These are phyloP conservation scores for Funneliformis mosseae DNA, from an alignment of 192 early-diverging fungal genomes.

Conservation along the genomic window DNA sequence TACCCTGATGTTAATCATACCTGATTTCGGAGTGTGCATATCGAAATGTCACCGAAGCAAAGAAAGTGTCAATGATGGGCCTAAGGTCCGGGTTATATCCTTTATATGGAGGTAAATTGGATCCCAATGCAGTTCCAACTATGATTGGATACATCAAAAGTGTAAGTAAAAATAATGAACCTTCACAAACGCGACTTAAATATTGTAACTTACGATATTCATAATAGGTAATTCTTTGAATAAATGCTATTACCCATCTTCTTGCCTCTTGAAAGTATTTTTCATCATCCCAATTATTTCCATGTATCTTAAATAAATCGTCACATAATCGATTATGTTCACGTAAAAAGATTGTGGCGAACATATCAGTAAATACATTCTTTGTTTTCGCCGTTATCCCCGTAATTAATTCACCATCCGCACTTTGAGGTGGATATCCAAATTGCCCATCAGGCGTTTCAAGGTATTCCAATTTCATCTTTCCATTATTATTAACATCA, in stretches of 20 bases:
- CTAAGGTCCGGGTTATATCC: not conserved
- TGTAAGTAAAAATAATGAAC: not conserved
- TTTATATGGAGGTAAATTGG: not conserved
- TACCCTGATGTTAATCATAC: not conserved
- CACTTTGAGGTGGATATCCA: not conserved
- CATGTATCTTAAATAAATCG: not conserved
- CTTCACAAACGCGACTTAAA: not conserved
- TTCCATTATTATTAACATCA: not conserved
- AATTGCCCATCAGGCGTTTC: not conserved
- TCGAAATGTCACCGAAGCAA: not conserved
- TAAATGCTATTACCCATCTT: constrained; percentile 1
- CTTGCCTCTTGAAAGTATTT: constrained; percentile 8
- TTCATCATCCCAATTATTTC: not conserved
- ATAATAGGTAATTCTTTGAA: constrained; percentile 3
- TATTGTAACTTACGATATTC: not conserved
- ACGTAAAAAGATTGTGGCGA: not conserved
- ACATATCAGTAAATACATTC: not conserved
- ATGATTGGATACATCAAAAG: not conserved
- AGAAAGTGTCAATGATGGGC: not conserved
- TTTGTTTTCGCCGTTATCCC: not conserved
- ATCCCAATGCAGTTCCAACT: not conserved
- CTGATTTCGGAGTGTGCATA: not conserved
- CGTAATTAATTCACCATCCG: not conserved
- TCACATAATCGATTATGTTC: constrained; percentile 13
- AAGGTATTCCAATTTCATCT: not conserved